Evolutionary conservation across 352 stramenopile species (phyloP).

Genomic region (Phytophthora aleatoria): DNA sequence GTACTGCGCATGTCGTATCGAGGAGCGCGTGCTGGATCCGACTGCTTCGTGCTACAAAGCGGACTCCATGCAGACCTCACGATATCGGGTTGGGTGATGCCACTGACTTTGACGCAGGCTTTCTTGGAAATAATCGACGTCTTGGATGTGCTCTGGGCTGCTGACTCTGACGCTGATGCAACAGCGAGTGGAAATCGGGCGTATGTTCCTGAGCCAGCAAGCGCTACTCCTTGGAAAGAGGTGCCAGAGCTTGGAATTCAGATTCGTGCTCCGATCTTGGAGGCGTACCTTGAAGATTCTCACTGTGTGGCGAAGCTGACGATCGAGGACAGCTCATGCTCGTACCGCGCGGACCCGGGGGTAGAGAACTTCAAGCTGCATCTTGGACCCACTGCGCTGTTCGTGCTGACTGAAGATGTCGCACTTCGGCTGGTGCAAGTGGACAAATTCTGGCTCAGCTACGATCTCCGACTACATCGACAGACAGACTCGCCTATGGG

Average conservation of each 20-base stretch:
- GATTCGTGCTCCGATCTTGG: constrained; percentile 79
- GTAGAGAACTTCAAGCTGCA: constrained; percentile 74
- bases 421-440: constrained; percentile 84
- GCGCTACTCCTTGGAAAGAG: constrained; percentile 49
- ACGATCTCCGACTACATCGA: constrained; percentile 69
- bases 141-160: constrained; percentile 69
- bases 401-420: constrained; percentile 88
- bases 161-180: constrained; percentile 23
- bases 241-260: constrained; percentile 73
- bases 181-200: constrained; percentile 19
- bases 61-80: constrained; percentile 68
- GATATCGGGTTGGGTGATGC: constrained; percentile 81
- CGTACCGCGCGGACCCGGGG: constrained; percentile 62
- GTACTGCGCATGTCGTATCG: constrained; percentile 70
- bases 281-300: constrained; percentile 87
- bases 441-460: constrained; percentile 78
- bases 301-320: constrained; percentile 88
- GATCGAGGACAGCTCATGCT: constrained; percentile 77
- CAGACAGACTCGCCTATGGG: constrained; percentile 37
- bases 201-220: constrained; percentile 18
- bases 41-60: constrained; percentile 66
- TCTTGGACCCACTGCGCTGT: constrained; percentile 78
- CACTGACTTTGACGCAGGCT: constrained; percentile 67
- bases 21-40: constrained; percentile 38
- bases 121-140: constrained; percentile 80